A percentile compares a stretch with the other conserved stretches of the same genome.
Evolutionary conservation across 1,284 basidiomycete species (phyloP).

Genomic region (Fomitiporia mediterranea): DNA sequence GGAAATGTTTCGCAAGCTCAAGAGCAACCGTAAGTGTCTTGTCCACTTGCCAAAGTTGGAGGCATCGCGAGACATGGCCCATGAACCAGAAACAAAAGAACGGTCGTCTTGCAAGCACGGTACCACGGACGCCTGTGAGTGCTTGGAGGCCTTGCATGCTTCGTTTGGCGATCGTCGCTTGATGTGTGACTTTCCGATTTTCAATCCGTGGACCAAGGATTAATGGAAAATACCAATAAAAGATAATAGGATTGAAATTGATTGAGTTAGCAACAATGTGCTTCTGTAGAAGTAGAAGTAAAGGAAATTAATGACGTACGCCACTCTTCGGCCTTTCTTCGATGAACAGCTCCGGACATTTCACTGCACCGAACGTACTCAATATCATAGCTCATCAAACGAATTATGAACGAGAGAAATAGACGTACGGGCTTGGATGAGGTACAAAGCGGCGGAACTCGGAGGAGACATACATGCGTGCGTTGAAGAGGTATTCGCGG

Average conservation of each 20-base stretch:
- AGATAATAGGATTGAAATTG: background rate
- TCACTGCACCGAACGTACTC: conserved; percentile 32
- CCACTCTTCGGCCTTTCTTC: conserved; percentile 69
- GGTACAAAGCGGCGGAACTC: conserved; percentile 65
- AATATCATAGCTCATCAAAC: background rate
- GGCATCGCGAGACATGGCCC: conserved; percentile 49
- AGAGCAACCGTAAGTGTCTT: conserved; percentile 55
- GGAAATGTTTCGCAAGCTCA: conserved; percentile 58
- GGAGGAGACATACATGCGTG: conserved; percentile 63
- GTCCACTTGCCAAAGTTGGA: conserved; percentile 61
- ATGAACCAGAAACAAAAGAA: conserved; percentile 78
- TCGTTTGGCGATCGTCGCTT: conserved; percentile 54
- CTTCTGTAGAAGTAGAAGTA: too few relatives aligned
- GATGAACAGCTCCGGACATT: conserved; percentile 47
- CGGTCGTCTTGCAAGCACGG: conserved; percentile 51
- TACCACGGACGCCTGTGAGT: conserved; percentile 56
- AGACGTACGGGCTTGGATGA: conserved; percentile 50
- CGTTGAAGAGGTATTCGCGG: conserved; percentile 70
- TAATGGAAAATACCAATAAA: too few relatives aligned
- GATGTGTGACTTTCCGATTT: conserved; percentile 69
- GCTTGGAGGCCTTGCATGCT: conserved; percentile 56
- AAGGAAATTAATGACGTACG: conserved; percentile 45
- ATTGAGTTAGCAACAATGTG: conserved; percentile 9
- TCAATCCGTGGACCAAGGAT: too few relatives aligned
- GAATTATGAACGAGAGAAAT: background rate